Evolutionary conservation across 192 early-diverging fungal species (phyloP).

Genomic region (Coemansia sp.): DNA sequence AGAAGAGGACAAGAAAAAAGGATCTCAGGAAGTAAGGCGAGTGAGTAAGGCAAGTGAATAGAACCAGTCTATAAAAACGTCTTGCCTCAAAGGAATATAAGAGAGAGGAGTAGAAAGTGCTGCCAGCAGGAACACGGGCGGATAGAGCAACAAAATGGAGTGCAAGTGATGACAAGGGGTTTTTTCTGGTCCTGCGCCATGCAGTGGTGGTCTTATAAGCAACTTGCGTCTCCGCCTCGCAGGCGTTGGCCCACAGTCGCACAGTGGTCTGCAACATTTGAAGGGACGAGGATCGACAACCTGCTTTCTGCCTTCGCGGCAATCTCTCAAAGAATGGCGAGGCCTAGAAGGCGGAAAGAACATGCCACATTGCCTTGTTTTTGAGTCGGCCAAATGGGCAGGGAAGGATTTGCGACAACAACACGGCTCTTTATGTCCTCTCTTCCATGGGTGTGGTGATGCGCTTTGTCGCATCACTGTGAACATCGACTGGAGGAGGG

Average conservation of each 20-base stretch:
- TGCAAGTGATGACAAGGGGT: not conserved
- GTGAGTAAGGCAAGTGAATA: conserved; percentile 5
- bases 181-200: not conserved
- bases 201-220: conserved; percentile 2
- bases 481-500: not conserved
- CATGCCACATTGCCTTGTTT: conserved; percentile 1
- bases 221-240: conserved; percentile 1
- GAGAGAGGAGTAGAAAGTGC: not conserved
- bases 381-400: not conserved
- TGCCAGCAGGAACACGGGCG: not conserved
- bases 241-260: not conserved
- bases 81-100: not conserved
- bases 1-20: not conserved
- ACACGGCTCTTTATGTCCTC: not conserved
- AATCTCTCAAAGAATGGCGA: not conserved
- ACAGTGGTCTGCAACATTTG: conserved; percentile 1
- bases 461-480: not conserved
- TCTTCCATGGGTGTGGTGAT: not conserved
- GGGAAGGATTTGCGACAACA: conserved; percentile 1
- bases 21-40: not conserved
- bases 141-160: not conserved
- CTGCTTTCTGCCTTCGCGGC: conserved; percentile 5
- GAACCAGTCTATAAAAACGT: conserved; percentile 11
- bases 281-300: conserved; percentile 5
- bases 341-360: conserved; percentile 5